Percentiles rank a stretch among this genome's conserved stretches.
These are phyloP conservation scores for Suillus weaverae DNA, from an alignment of 768 basidiomycete species.

Conservation along the genomic window DNA sequence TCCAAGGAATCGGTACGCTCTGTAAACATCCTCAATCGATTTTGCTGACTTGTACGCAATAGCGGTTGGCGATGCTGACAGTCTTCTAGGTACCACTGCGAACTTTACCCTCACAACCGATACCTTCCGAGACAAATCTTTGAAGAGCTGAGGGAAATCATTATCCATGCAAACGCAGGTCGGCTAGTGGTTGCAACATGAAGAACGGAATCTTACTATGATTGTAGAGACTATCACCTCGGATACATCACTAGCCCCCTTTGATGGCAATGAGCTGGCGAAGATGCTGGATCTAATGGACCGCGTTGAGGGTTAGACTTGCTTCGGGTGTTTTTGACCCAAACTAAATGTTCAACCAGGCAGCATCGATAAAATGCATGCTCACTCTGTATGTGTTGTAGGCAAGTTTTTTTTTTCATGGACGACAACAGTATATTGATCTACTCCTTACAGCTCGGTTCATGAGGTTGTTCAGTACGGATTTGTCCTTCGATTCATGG, in stretches of 20 bases:
- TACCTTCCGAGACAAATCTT: constrained; percentile 5
- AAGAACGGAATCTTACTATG: neutral
- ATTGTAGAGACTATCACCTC: constrained; percentile 21
- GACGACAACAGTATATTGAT: too few relatives aligned
- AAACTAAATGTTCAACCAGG: neutral
- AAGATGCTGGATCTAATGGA: constrained; percentile 16
- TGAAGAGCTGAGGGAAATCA: constrained; percentile 9
- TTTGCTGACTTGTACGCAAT: neutral
- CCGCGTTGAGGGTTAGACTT: constrained; percentile 7
- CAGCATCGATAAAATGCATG: constrained; percentile 7
- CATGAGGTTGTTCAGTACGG: constrained; percentile 14
- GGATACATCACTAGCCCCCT: constrained; percentile 18
- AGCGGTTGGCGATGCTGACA: neutral
- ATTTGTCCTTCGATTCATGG: constrained; percentile 9
- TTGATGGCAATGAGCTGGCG: constrained; percentile 13
- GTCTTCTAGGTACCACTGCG: constrained; percentile 26
- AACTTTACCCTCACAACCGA: constrained; percentile 14
- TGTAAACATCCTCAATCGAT: neutral
- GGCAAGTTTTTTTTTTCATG: neutral
- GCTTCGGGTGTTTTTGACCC: neutral
- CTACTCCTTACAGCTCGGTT: constrained; percentile 11
- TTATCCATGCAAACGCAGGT: constrained; percentile 15
- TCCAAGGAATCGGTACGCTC: neutral
- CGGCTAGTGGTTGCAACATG: neutral
- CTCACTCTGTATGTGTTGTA: constrained; percentile 13